phyloP scores from a whole-genome alignment of 2,329 filamentous ascomycete genomes.

The Paraphaeosphaeria minitans region DNA sequence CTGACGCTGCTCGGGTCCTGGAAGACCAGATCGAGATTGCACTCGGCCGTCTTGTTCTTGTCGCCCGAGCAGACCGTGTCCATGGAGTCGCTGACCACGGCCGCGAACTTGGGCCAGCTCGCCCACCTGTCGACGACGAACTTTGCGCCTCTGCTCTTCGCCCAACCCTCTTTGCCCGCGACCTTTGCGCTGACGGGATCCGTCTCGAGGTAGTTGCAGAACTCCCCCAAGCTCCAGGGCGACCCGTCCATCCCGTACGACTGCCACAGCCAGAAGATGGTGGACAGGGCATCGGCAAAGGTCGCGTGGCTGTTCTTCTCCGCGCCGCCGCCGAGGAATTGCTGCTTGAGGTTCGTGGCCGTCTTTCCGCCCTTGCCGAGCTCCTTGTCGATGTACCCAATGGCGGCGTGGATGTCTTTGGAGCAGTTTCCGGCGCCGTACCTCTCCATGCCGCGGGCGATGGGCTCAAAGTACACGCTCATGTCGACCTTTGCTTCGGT shows the following conservation, averaged over 20 bases:
- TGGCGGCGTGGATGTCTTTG: slow-evolving; percentile 55
- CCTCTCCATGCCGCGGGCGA: slow-evolving; percentile 53
- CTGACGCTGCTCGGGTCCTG: slow-evolving; percentile 47
- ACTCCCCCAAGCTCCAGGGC: slow-evolving; percentile 39
- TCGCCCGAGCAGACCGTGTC: slow-evolving; percentile 49
- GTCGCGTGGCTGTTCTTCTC: slow-evolving; percentile 54
- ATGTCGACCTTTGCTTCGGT: slow-evolving; percentile 57
- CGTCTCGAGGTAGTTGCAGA: slow-evolving; percentile 56
- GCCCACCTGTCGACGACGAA: slow-evolving; percentile 52
- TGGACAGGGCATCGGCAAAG: slow-evolving; percentile 53
- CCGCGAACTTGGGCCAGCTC: slow-evolving; percentile 45
- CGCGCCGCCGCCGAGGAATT: slow-evolving; percentile 55
- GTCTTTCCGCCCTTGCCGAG: slow-evolving; percentile 42
- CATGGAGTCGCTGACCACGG: slow-evolving; percentile 46
- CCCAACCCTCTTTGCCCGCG: slow-evolving; percentile 50
- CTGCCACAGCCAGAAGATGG: slow-evolving; percentile 53
- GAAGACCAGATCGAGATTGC: slow-evolving; percentile 45
- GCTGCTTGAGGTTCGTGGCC: slow-evolving; percentile 52
- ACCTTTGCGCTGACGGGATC: slow-evolving; percentile 45
- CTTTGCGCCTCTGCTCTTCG: slow-evolving; percentile 47
- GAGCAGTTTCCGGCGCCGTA: slow-evolving; percentile 55
- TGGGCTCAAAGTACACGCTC: slow-evolving; percentile 57
- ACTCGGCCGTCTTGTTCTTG: slow-evolving; percentile 34
- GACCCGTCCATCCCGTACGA: slow-evolving; percentile 49
- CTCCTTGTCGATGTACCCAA: slow-evolving; percentile 56